phyloP scores from a whole-genome alignment of 129 eudicot species.

The Flaveria sonorensis region DNA sequence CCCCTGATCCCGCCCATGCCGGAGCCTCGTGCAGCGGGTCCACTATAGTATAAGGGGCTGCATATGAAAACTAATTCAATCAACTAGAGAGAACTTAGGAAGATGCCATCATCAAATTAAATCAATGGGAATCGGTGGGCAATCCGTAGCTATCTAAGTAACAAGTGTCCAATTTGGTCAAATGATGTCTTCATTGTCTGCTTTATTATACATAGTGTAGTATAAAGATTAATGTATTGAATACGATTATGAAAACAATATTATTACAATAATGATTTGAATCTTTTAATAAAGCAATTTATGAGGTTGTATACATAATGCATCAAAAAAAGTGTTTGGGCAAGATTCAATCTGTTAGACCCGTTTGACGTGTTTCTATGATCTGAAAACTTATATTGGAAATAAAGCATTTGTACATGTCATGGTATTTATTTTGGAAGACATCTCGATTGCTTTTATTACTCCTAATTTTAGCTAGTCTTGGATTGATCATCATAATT shows the following conservation, averaged over 20 bases:
- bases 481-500: neutral
- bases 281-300: neutral
- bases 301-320: neutral
- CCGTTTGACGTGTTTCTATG: neutral
- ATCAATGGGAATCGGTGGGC: neutral
- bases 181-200: neutral
- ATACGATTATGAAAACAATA: neutral
- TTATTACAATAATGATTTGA: neutral
- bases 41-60: neutral
- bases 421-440: neutral
- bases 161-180: neutral
- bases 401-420: neutral
- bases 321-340: neutral
- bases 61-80: neutral
- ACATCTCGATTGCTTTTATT: neutral
- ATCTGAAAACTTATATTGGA: neutral
- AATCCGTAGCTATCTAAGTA: neutral
- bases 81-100: neutral
- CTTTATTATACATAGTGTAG: too few relatives aligned
- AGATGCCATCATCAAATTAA: neutral
- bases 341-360: neutral
- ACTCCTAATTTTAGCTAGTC: neutral
- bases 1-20: too few relatives aligned
- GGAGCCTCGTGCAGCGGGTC: too few relatives aligned
- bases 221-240: too few relatives aligned